These are phyloP conservation scores for Pontederia crassipes DNA, from an alignment of 176 grass and related monocot species.

Conservation along the genomic window DNA sequence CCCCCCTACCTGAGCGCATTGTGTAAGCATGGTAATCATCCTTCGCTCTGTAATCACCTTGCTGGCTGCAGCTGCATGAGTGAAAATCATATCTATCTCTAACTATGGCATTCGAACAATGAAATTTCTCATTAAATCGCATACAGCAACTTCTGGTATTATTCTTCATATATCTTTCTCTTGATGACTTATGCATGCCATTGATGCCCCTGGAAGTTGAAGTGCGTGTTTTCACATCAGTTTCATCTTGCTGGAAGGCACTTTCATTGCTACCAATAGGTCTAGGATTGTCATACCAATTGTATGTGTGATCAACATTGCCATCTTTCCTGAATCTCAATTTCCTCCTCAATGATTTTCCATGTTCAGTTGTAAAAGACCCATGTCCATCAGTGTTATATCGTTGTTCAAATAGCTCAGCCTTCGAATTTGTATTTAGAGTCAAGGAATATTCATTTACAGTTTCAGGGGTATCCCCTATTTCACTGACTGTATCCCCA, in stretches of 20 bases:
- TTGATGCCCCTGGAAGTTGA: conserved; percentile 27
- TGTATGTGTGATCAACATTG: conserved; percentile 28
- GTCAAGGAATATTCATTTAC: conserved; percentile 18
- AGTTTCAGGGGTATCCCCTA: conserved; percentile 28
- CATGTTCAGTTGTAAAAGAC: conserved; percentile 43
- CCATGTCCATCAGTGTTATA: conserved; percentile 24
- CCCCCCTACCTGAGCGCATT: conserved; percentile 35
- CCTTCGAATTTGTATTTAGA: conserved; percentile 6
- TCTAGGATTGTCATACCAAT: conserved; percentile 28
- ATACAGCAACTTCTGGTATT: conserved; percentile 31
- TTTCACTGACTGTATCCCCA: conserved; percentile 42
- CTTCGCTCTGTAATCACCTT: conserved; percentile 28
- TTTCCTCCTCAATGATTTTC: conserved; percentile 46
- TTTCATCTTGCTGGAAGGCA: conserved; percentile 1
- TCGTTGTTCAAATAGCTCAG: conserved; percentile 12
- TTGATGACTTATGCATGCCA: conserved; percentile 34
- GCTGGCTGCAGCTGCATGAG: conserved; percentile 46
- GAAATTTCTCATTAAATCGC: conserved; percentile 17
- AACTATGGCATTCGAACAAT: conserved; percentile 37
- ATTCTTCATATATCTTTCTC: conserved; percentile 40
- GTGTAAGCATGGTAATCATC: conserved; percentile 20
- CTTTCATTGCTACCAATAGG: neutral
- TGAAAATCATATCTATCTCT: conserved; percentile 45
- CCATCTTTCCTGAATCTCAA: conserved; percentile 46
- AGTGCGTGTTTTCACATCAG: conserved; percentile 3